A percentile compares a stretch with the other conserved stretches of the same genome.
Evolutionary conservation across 148 eudicot species (phyloP).

Genomic region (Talinum fruticosum): DNA sequence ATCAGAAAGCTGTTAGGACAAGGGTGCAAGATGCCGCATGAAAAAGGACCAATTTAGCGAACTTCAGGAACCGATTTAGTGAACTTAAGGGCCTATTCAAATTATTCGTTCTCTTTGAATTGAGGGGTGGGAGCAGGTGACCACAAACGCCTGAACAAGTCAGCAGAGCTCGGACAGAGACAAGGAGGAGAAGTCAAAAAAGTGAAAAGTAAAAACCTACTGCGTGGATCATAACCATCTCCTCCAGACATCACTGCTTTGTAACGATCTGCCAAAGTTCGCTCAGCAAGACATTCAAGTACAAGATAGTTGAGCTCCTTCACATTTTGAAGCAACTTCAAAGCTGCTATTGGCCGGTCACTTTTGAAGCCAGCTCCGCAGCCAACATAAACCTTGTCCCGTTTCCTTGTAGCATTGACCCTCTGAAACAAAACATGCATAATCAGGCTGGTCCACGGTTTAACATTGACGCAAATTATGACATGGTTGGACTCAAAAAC

Average conservation of each 20-base stretch:
- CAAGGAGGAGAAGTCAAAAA: constrained; percentile 10
- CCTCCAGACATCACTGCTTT: constrained; percentile 67
- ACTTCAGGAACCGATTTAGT: neutral
- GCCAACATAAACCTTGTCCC: constrained; percentile 78
- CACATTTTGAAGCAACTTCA: constrained; percentile 83
- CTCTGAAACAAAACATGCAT: constrained; percentile 47
- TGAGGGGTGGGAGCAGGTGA: too few relatives aligned
- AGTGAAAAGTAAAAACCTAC: constrained; percentile 49
- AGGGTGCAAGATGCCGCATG: neutral
- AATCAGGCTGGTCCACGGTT: neutral
- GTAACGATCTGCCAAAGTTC: constrained; percentile 84
- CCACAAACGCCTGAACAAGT: too few relatives aligned
- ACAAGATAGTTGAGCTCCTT: constrained; percentile 75
- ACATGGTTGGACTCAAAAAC: neutral
- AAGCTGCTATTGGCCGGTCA: constrained; percentile 89
- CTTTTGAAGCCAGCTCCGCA: constrained; percentile 99
- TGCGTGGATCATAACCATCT: constrained; percentile 81
- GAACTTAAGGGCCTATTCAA: neutral
- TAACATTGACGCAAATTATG: neutral
- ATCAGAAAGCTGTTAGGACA: constrained; percentile 10
- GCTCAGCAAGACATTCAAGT: constrained; percentile 97
- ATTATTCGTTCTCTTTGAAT: neutral
- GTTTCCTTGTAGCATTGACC: constrained; percentile 50
- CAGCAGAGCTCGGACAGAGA: neutral
- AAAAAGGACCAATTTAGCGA: neutral